phyloP scores from a whole-genome alignment of 2,329 filamentous ascomycete genomes.

The Polychaeton citri region DNA sequence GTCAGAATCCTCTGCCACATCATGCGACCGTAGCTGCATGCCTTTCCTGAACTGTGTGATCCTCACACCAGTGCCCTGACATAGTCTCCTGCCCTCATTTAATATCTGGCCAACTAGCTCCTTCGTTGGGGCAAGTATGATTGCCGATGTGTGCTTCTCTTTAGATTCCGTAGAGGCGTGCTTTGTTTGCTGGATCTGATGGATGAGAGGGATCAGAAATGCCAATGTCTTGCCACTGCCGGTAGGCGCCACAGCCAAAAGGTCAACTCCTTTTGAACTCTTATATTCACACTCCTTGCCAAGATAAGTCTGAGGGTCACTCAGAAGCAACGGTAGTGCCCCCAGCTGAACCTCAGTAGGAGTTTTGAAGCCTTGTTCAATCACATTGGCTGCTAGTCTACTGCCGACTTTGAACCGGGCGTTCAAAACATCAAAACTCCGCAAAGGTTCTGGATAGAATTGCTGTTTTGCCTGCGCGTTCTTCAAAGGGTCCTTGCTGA shows the following conservation, averaged over 20 bases:
- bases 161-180: conserved; percentile 2
- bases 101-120: conserved; percentile 38
- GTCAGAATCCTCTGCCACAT: conserved; percentile 8
- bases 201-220: conserved; percentile 77
- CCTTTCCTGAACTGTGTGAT: conserved; percentile 76
- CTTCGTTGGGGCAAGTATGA: conserved; percentile 37
- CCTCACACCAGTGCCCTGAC: conserved; percentile 61
- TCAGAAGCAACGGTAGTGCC: conserved; percentile 64
- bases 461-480: conserved; percentile 32
- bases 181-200: conserved; percentile 43
- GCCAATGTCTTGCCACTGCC: conserved; percentile 94
- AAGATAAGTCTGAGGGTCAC: conserved; percentile 35
- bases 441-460: conserved; percentile 68
- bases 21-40: conserved; percentile 43
- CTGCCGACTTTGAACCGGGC: conserved; percentile 59
- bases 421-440: conserved; percentile 60
- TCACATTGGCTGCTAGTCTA: conserved; percentile 63
- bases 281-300: conserved; percentile 11
- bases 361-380: conserved; percentile 68
- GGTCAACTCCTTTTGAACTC: conserved; percentile 43
- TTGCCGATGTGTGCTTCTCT: conserved; percentile 21
- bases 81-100: conserved; percentile 70
- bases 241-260: conserved; percentile 82
- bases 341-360: conserved; percentile 93
- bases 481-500: conserved; percentile 28